phyloP scores from a whole-genome alignment of 768 basidiomycete genomes.

The Cyclocybe aegerita region DNA sequence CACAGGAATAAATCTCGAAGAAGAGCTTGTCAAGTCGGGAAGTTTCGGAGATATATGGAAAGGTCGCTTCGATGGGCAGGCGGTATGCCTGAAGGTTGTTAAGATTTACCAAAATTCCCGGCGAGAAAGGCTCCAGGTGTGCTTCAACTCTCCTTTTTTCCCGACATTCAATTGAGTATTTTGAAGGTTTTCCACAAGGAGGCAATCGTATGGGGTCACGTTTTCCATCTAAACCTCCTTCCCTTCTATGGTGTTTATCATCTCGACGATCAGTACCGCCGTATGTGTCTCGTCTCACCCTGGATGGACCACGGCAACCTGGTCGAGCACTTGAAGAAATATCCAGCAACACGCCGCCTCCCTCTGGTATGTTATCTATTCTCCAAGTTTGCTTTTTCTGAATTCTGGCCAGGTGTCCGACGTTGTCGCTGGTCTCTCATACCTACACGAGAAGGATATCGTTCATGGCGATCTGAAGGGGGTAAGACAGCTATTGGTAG shows the following conservation, averaged over 20 bases:
- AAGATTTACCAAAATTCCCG: slow-evolving; percentile 21
- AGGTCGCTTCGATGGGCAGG: slow-evolving; percentile 13
- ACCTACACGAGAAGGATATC: slow-evolving; percentile 32
- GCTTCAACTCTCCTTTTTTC: not conserved
- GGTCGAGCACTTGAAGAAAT: slow-evolving; percentile 20
- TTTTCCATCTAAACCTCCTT: slow-evolving; percentile 29
- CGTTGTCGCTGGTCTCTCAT: slow-evolving; percentile 28
- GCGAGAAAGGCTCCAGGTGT: slow-evolving; percentile 22
- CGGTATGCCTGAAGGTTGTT: slow-evolving; percentile 26
- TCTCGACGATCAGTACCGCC: slow-evolving; percentile 20
- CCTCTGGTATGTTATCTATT: slow-evolving; percentile 2
- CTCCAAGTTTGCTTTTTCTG: not conserved
- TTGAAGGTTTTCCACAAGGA: slow-evolving; percentile 27
- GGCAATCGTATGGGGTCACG: slow-evolving; percentile 29
- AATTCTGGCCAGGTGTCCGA: slow-evolving; percentile 26
- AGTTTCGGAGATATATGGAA: slow-evolving; percentile 29
- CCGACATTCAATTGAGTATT: not conserved
- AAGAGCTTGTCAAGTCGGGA: slow-evolving; percentile 15
- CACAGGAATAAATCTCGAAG: slow-evolving; percentile 9
- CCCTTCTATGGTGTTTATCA: slow-evolving; percentile 36
- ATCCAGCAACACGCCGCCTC: slow-evolving; percentile 16
- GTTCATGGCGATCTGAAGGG: slow-evolving; percentile 48
- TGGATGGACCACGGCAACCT: slow-evolving; percentile 40
- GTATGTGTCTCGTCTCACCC: slow-evolving; percentile 35
- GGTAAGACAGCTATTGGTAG: slow-evolving; percentile 17